Evolutionary conservation across 2,329 filamentous ascomycete genomes (phyloP).

Genomic region (Geoglossum cookeanum): DNA sequence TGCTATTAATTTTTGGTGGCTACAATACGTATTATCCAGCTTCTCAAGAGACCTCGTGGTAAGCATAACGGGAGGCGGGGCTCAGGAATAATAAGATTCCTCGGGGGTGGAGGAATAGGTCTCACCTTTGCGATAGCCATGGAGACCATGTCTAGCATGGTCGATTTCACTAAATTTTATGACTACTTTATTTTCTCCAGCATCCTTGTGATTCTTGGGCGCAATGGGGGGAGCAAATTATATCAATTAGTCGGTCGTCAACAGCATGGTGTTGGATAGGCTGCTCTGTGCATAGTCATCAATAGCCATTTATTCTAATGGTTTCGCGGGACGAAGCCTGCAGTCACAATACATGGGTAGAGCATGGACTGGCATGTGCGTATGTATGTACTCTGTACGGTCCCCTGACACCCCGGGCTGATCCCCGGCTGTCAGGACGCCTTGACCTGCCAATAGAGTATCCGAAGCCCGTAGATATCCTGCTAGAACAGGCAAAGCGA

Average conservation of each 20-base stretch:
- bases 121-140: background rate
- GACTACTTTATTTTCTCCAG: background rate
- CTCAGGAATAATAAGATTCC: background rate
- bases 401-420: too few species aligned
- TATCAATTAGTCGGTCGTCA: background rate
- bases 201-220: conserved; percentile 1
- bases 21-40: background rate
- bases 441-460: too few species aligned
- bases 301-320: background rate
- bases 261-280: background rate
- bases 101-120: background rate
- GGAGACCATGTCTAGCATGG: background rate
- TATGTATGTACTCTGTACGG: too few species aligned
- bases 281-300: background rate
- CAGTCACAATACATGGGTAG: too few species aligned
- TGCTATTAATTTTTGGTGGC: background rate
- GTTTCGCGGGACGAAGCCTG: background rate
- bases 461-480: too few species aligned
- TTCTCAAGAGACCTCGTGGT: background rate
- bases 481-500: too few species aligned
- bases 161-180: background rate
- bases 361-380: too few species aligned
- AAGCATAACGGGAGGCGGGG: background rate
- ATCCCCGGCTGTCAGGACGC: too few species aligned
- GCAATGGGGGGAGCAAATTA: background rate